Evolutionary conservation across 2,329 filamentous ascomycete species (phyloP), one percentile per base, ranked within the genome.

Genomic region (Periconia sp.): DNA sequence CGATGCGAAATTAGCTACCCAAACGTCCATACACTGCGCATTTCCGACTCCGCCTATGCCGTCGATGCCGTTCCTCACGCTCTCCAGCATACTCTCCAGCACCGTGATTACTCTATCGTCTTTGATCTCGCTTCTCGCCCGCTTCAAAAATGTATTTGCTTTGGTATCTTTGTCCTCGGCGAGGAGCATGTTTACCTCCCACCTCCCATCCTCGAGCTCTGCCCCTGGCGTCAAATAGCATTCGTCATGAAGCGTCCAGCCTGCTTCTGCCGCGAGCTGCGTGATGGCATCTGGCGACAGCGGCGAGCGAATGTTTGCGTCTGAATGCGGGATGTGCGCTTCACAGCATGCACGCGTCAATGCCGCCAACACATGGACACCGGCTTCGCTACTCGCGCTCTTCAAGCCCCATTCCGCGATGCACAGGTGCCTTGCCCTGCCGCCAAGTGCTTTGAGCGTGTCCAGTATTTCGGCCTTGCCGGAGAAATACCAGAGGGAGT

Each of bases 401-500:
- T 59, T 53, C 18, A 80, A 56, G 1, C 71, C 69, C 65, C 74
- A 79, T 57, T 80, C 77, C 10, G 76, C 76, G 5, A 80, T 48
- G 23, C 70, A 70, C 3, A 80, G 57, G 11, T 56, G 59, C 16
- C 56, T 61, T 13, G 59, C 68, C 28, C 69, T 62, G 8, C 63
- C 53, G 19, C 53, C 61, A 19, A 75, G 54, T n/a, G 66, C 62
- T 0, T 45, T 4, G 5, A 79, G 63, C n/a, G 74, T 70, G 2
- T 50, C 46, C 0, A 59, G 45, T 3, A 79, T 61, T 9, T 65
- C 50, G 0, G 54, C 48, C 0, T 69, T 69, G 1, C 69, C 70
- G 12, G 66, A 51, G 52, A 83, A 82, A 56, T 83, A 83, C 75
- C 76, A 83, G 19, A 80, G 68, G 50, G 70, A 75, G 58, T 83